phyloP scores from a whole-genome alignment of 352 stramenopile genomes.

The Chrysophaeum taylorii region DNA sequence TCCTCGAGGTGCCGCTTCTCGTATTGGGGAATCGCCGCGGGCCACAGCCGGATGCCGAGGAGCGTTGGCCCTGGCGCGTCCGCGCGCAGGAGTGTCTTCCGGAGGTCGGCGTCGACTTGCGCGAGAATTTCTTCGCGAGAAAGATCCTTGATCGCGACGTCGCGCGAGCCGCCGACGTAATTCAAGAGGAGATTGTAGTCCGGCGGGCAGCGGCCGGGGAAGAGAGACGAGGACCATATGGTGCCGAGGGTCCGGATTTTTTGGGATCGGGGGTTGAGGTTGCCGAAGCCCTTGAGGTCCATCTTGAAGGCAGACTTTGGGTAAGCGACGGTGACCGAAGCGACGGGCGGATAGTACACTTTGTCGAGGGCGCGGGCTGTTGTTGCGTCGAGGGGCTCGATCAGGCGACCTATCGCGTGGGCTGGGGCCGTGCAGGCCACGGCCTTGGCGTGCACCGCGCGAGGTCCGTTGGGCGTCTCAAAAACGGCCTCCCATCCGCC shows the following conservation, averaged over 20 bases:
- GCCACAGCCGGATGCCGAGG: slow-evolving; percentile 56
- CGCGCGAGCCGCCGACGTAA: slow-evolving; percentile 64
- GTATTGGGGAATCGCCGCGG: slow-evolving; percentile 66
- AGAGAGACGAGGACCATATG: slow-evolving; percentile 61
- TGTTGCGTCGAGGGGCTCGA: slow-evolving; percentile 22
- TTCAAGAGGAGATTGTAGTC: slow-evolving; percentile 62
- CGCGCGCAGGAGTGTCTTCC: slow-evolving; percentile 51
- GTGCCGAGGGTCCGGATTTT: slow-evolving; percentile 58
- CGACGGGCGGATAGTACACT: slow-evolving; percentile 61
- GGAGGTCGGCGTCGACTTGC: slow-evolving; percentile 52
- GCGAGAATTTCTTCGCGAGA: slow-evolving; percentile 50
- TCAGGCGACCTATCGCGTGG: slow-evolving; percentile 36
- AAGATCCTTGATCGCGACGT: slow-evolving; percentile 52
- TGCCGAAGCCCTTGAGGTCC: slow-evolving; percentile 49
- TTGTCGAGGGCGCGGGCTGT: neutral
- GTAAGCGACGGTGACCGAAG: slow-evolving; percentile 59
- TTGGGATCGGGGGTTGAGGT: slow-evolving; percentile 44
- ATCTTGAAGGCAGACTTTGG: slow-evolving; percentile 55
- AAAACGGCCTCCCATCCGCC: slow-evolving; percentile 45
- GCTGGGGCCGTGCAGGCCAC: slow-evolving; percentile 56
- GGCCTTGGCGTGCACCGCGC: slow-evolving; percentile 39
- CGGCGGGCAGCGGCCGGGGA: slow-evolving; percentile 52
- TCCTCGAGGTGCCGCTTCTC: slow-evolving; percentile 52
- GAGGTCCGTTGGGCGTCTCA: slow-evolving; percentile 38
- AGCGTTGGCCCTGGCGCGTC: slow-evolving; percentile 43